A percentile compares a stretch with the other conserved stretches of the same genome.
Evolutionary conservation across 805 yeast species (phyloP).

Genomic region (Yamadazyma sp.): DNA sequence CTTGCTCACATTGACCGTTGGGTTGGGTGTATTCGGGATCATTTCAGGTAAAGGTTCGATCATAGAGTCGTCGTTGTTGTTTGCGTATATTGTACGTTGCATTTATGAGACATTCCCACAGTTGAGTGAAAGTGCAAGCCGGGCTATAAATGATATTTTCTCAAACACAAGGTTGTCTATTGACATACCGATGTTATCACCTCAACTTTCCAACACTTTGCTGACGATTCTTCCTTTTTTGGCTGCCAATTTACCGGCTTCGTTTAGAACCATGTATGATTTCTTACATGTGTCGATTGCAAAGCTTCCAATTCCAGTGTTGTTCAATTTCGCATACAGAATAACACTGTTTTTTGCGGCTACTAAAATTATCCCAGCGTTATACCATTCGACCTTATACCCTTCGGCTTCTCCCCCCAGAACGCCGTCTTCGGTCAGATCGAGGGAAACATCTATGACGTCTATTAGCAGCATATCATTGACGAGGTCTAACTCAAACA

Average conservation of each 20-base stretch:
- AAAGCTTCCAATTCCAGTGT: conserved; percentile 77
- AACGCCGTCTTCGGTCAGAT: conserved; percentile 37
- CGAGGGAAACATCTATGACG: conserved; percentile 31
- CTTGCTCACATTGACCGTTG: conserved; percentile 69
- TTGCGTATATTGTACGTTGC: conserved; percentile 90
- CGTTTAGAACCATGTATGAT: conserved; percentile 55
- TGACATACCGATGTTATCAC: conserved; percentile 32
- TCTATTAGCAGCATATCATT: conserved; percentile 20
- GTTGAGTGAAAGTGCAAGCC: conserved; percentile 53
- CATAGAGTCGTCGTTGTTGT: conserved; percentile 81
- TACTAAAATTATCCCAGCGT: conserved; percentile 85
- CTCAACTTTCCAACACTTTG: conserved; percentile 33
- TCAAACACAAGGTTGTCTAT: conserved; percentile 14
- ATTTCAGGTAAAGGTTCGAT: conserved; percentile 82
- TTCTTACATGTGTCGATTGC: conserved; percentile 50
- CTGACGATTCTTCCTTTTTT: conserved; percentile 42
- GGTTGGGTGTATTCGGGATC: conserved; percentile 81
- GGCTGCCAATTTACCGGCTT: conserved; percentile 53
- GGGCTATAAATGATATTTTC: conserved; percentile 17
- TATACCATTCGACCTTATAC: conserved; percentile 44
- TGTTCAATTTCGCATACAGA: conserved; percentile 80
- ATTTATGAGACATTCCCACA: conserved; percentile 92
- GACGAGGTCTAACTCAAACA: conserved; percentile 10
- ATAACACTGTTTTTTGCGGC: conserved; percentile 88
- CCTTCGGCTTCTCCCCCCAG: conserved; percentile 41